A percentile compares a stretch with the other conserved stretches of the same genome.
These are phyloP conservation scores for Ophiostoma triangulosporum DNA, from an alignment of 2,329 filamentous ascomycete genomes.

Conservation along the genomic window DNA sequence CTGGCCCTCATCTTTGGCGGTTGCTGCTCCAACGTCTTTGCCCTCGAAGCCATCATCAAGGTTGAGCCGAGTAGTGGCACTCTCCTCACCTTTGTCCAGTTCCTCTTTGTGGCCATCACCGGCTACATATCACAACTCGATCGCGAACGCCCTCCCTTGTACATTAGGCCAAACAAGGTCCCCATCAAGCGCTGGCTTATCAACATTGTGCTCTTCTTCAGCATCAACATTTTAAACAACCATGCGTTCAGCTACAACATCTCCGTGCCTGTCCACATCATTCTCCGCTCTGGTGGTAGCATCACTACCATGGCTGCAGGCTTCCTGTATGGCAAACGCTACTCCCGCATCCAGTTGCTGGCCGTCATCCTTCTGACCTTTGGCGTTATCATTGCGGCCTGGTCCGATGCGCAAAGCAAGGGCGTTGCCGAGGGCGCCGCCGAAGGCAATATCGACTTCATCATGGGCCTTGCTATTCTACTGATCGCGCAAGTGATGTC, in stretches of 20 bases:
- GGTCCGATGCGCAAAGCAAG: slow-evolving; percentile 79
- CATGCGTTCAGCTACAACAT: slow-evolving; percentile 96
- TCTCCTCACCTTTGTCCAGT: slow-evolving; percentile 80
- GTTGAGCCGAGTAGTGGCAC: slow-evolving; percentile 76
- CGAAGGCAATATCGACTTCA: slow-evolving; percentile 30
- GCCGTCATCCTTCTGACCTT: slow-evolving; percentile 73
- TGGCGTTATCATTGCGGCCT: slow-evolving; percentile 77
- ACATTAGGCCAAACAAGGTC: slow-evolving; percentile 63
- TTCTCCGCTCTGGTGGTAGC: slow-evolving; percentile 84
- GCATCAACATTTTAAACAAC: slow-evolving; percentile 92
- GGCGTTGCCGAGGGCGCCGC: slow-evolving; percentile 30
- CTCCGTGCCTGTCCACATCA: slow-evolving; percentile 92
- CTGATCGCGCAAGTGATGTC: slow-evolving; percentile 81
- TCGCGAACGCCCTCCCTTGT: slow-evolving; percentile 50
- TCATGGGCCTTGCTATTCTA: slow-evolving; percentile 65
- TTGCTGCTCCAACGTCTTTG: slow-evolving; percentile 59
- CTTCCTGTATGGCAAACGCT: slow-evolving; percentile 71
- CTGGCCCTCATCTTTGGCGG: slow-evolving; percentile 85
- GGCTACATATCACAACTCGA: slow-evolving; percentile 69
- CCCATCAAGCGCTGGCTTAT: slow-evolving; percentile 74
- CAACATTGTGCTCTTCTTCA: slow-evolving; percentile 83
- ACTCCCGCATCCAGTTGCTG: slow-evolving; percentile 64
- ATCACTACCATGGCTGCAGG: slow-evolving; percentile 94
- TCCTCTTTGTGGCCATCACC: slow-evolving; percentile 65
- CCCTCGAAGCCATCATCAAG: slow-evolving; percentile 90